Evolutionary conservation across 2,329 filamentous ascomycete species (phyloP).

Genomic region (Kalaharituber pfeilii): DNA sequence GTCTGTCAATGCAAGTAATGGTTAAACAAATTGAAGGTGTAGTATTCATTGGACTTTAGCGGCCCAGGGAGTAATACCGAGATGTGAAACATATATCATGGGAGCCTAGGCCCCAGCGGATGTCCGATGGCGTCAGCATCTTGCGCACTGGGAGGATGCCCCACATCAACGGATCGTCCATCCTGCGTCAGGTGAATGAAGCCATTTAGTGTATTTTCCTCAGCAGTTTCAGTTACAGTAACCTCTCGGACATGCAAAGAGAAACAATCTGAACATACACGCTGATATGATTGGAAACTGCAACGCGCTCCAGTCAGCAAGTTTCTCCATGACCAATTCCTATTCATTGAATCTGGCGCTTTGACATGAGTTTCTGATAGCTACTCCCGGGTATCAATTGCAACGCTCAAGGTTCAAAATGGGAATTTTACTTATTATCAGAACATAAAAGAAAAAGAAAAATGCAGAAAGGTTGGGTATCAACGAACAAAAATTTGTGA

Average conservation of each 20-base stretch:
- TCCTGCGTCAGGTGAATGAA: constrained; percentile 32
- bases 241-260: not conserved
- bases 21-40: constrained; percentile 2
- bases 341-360: too few species aligned
- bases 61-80: constrained; percentile 23
- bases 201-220: constrained; percentile 22
- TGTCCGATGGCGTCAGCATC: constrained; percentile 51
- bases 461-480: too few species aligned
- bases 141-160: constrained; percentile 65
- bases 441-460: not conserved
- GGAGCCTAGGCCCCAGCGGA: constrained; percentile 78
- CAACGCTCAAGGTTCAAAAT: not conserved
- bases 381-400: not conserved
- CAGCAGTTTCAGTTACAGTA: constrained; percentile 1
- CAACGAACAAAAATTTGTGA: not conserved
- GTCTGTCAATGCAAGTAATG: constrained; percentile 30
- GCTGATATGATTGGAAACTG: constrained; percentile 76
- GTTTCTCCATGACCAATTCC: too few species aligned
- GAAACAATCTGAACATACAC: constrained; percentile 39
- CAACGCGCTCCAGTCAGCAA: not conserved
- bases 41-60: constrained; percentile 45
- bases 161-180: constrained; percentile 93
- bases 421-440: too few species aligned
- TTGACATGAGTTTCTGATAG: too few species aligned
- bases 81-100: constrained; percentile 78